Evolutionary conservation across 2,329 filamentous ascomycete species (phyloP).

Genomic region (Diatrype stigma): DNA sequence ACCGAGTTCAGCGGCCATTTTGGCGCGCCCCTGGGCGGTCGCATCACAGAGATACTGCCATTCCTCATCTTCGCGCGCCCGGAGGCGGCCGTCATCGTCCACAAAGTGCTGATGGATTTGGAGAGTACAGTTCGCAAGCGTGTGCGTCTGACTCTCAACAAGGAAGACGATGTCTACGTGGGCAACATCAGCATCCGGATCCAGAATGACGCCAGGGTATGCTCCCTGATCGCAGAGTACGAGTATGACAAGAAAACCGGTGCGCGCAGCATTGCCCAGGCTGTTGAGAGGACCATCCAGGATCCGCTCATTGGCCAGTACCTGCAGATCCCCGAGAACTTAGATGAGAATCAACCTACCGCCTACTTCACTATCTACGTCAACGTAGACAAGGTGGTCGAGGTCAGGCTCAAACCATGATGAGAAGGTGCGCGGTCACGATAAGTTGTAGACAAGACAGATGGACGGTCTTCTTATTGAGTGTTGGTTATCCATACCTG

Average conservation of each 20-base stretch:
- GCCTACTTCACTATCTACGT: conserved; percentile 5
- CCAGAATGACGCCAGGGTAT: conserved; percentile 11
- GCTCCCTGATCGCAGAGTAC: conserved; percentile 7
- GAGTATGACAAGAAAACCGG: conserved; percentile 12
- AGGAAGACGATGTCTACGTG: conserved; percentile 10
- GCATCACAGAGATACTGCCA: conserved; percentile 13
- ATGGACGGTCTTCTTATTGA: neutral
- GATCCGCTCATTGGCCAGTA: conserved; percentile 8
- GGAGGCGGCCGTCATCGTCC: conserved; percentile 10
- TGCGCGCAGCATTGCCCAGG: conserved; percentile 11
- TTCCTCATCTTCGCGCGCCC: conserved; percentile 10
- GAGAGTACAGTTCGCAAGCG: conserved; percentile 1
- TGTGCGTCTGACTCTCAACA: conserved; percentile 5
- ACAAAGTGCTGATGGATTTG: conserved; percentile 4
- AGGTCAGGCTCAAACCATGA: conserved; percentile 5
- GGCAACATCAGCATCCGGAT: conserved; percentile 10
- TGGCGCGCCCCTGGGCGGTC: conserved; percentile 10
- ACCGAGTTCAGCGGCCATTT: conserved; percentile 9
- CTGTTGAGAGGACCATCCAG: conserved; percentile 5
- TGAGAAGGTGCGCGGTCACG: neutral
- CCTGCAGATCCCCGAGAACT: conserved; percentile 7
- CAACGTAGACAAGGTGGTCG: conserved; percentile 9
- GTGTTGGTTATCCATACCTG: too few relatives aligned
- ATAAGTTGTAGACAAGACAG: neutral
- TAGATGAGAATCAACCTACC: conserved; percentile 7